Evolutionary conservation across 208 protist species (phyloP).

Genomic region (Tritrichomonas musculus): DNA sequence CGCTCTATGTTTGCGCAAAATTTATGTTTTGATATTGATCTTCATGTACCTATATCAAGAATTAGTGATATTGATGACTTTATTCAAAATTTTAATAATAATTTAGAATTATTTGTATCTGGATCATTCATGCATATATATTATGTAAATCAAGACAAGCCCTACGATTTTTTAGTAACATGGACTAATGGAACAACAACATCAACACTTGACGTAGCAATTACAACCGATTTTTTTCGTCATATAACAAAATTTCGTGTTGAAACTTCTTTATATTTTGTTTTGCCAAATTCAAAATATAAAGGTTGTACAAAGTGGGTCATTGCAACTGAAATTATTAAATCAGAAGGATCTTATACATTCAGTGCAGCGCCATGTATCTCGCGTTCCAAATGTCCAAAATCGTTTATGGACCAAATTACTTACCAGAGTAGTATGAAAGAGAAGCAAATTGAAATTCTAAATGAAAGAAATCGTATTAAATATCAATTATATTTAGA

Average conservation of each 20-base stretch:
- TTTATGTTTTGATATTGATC: neutral
- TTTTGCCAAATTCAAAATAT: neutral
- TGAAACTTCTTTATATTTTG: neutral
- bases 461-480: neutral
- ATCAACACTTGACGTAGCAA: neutral
- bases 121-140: conserved; percentile 11
- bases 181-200: neutral
- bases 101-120: neutral
- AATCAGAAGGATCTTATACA: neutral
- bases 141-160: neutral
- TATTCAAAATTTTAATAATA: neutral
- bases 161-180: neutral
- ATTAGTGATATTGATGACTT: neutral
- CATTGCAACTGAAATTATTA: neutral
- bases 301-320: neutral
- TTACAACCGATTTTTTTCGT: neutral
- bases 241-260: neutral
- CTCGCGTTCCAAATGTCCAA: neutral
- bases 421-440: neutral
- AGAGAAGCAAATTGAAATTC: neutral
- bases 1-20: neutral
- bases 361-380: neutral
- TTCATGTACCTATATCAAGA: neutral
- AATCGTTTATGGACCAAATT: neutral
- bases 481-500: neutral